Evolutionary conservation across 2,329 filamentous ascomycete species (phyloP).

Genomic region (Exophiala bonariae): DNA sequence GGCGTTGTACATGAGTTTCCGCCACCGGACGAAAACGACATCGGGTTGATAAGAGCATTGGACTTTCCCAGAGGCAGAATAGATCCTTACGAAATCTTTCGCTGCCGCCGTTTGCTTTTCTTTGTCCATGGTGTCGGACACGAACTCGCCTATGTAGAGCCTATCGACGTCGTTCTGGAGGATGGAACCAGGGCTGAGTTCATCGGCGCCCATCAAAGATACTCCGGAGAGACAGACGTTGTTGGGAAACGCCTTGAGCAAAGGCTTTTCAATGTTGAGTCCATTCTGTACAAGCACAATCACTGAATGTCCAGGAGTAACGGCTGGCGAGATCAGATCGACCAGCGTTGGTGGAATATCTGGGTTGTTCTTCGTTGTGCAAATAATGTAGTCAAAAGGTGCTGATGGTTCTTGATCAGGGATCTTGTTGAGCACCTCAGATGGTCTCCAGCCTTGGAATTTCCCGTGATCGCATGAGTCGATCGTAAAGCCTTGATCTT

Average conservation of each 20-base stretch:
- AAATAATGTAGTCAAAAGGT: slow-evolving; percentile 57
- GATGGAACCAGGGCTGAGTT: slow-evolving; percentile 49
- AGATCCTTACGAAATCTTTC: slow-evolving; percentile 48
- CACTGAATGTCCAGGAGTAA: slow-evolving; percentile 52
- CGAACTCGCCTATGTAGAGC: slow-evolving; percentile 48
- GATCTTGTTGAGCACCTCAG: slow-evolving; percentile 49
- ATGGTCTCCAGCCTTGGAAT: slow-evolving; percentile 52
- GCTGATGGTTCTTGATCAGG: slow-evolving; percentile 41
- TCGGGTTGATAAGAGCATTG: slow-evolving; percentile 39
- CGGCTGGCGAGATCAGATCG: slow-evolving; percentile 53
- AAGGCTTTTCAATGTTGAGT: slow-evolving; percentile 61
- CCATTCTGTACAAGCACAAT: slow-evolving; percentile 64
- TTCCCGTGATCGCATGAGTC: slow-evolving; percentile 53
- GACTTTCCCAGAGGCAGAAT: slow-evolving; percentile 49
- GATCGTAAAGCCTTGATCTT: slow-evolving; percentile 54
- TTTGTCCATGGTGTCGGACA: slow-evolving; percentile 16
- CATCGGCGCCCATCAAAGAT: slow-evolving; percentile 53
- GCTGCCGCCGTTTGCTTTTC: slow-evolving; percentile 31
- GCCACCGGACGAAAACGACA: slow-evolving; percentile 34
- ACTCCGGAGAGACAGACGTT: slow-evolving; percentile 57
- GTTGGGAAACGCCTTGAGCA: slow-evolving; percentile 50
- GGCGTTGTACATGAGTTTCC: slow-evolving; percentile 51
- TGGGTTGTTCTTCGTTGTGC: slow-evolving; percentile 60
- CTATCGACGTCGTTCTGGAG: slow-evolving; percentile 55
- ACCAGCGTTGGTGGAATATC: slow-evolving; percentile 52